Evolutionary conservation across 2,329 filamentous ascomycete genomes (phyloP), one percentile per base, ranked within the genome.

Genomic region (Microdochium nivale): DNA sequence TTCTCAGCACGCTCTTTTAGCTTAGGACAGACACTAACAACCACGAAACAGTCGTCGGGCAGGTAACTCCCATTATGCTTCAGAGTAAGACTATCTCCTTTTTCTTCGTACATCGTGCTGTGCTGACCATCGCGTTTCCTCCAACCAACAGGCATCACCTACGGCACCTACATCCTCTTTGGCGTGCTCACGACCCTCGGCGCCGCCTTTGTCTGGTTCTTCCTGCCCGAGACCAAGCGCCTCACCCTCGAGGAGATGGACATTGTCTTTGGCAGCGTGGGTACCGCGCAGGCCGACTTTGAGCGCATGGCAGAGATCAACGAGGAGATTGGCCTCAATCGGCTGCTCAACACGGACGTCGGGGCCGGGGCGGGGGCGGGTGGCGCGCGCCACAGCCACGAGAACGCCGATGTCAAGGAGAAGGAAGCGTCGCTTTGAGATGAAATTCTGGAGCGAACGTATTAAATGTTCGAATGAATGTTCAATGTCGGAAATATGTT

Each of bases 141-240:
- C 21, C 37, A n/a, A n/a, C 19, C 37, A 44, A 46, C 43, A 46
- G 43, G 19, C 13, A 86, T 88, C 50, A 78, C 73, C 0, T 89
- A 87, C 54, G 86, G 86, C 14, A 88, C 86, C 0, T 89, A 87
- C 54, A 80, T 90, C 51, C 69, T 89, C 14, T 89, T 89, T 53
- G 85, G 85, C 0, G 52, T 84, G 0, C 57, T 89, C 16, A 87
- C 81, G 0, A 80, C 78, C 51, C 55, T 83, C 0, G 84, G 84
- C 2, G 83, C 81, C 0, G 75, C 67, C 0, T 81, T 83, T 47
- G 77, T 85, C 44, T 86, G 77, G 69, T 81, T 82, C 61, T 75
- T 81, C 58, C 83, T 84, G 2, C 82, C 81, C 0, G 82, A 86
- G 64, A 86, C 83, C 0, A 85, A 84, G 61, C 73, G 80, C 0